These are phyloP conservation scores for Diplocarpon mali DNA, from an alignment of 2,329 filamentous ascomycete species.

Conservation along the genomic window DNA sequence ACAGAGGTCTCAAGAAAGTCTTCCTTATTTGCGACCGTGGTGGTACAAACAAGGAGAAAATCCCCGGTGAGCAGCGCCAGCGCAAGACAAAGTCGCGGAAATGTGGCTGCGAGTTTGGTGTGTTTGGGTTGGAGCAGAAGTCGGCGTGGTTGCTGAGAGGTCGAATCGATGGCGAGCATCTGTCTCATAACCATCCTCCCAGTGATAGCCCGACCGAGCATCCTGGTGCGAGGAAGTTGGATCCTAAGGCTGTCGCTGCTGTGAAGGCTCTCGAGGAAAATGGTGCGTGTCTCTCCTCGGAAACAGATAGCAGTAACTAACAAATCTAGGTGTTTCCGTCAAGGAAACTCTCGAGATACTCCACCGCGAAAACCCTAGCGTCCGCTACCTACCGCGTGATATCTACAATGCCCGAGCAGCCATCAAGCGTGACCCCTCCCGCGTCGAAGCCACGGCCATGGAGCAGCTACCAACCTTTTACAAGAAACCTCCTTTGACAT, in stretches of 20 bases:
- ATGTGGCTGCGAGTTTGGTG: constrained; percentile 58
- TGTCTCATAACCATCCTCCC: constrained; percentile 53
- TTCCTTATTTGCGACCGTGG: constrained; percentile 56
- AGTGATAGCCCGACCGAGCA: constrained; percentile 57
- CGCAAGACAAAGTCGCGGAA: constrained; percentile 59
- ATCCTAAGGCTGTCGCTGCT: constrained; percentile 56
- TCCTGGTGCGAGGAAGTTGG: constrained; percentile 52
- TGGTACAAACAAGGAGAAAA: constrained; percentile 46
- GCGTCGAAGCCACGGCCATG: constrained; percentile 45
- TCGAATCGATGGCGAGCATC: constrained; percentile 45
- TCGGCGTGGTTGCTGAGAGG: constrained; percentile 58
- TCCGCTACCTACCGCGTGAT: constrained; percentile 51
- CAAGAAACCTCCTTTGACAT: constrained; percentile 51
- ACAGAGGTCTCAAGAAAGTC: constrained; percentile 56
- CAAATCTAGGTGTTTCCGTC: constrained; percentile 46
- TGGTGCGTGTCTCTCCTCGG: constrained; percentile 33
- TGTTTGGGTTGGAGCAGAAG: constrained; percentile 56
- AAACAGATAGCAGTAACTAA: constrained; percentile 21
- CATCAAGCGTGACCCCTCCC: constrained; percentile 53
- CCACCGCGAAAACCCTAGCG: constrained; percentile 51
- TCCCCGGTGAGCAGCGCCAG: constrained; percentile 30
- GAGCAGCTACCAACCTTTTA: constrained; percentile 54
- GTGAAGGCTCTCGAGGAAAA: constrained; percentile 56
- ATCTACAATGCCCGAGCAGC: constrained; percentile 59
- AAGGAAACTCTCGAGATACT: constrained; percentile 56